These are phyloP conservation scores for Colletotrichum euphorbiae DNA, from an alignment of 2,329 filamentous ascomycete species.

Conservation along the genomic window DNA sequence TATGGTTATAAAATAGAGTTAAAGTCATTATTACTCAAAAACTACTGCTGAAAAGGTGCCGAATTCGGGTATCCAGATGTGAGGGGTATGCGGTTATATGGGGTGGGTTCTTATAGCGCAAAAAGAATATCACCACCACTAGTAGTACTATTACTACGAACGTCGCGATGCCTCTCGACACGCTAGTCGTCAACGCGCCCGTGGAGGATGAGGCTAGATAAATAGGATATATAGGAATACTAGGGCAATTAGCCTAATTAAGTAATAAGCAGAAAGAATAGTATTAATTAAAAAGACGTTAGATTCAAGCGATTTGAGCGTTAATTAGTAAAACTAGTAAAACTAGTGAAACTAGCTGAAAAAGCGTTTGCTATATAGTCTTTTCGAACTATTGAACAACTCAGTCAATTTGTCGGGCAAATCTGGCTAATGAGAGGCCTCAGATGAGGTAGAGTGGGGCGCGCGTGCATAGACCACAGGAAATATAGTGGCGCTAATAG, in stretches of 20 bases:
- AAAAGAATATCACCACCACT: too few relatives aligned
- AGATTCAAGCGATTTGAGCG: background rate
- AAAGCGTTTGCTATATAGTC: background rate
- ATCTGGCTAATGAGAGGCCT: too few relatives aligned
- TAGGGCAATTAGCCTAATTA: background rate
- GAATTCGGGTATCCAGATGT: too few relatives aligned
- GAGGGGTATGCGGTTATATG: too few relatives aligned
- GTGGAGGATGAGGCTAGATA: background rate
- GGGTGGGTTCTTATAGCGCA: too few relatives aligned
- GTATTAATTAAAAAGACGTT: background rate
- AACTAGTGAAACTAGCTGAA: background rate
- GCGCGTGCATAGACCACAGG: background rate
- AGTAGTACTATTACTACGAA: too few relatives aligned
- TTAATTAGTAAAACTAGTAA: background rate
- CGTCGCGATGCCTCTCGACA: too few relatives aligned
- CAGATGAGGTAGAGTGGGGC: background rate
- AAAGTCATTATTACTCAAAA: too few relatives aligned
- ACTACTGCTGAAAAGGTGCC: too few relatives aligned
- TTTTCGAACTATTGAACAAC: background rate
- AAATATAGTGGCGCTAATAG: background rate
- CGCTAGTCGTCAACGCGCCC: too few relatives aligned
- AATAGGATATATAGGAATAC: background rate
- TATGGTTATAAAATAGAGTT: too few relatives aligned
- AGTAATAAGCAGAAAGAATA: background rate
- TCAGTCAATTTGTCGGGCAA: background rate